phyloP scores from a whole-genome alignment of 2,329 filamentous ascomycete species.

The Pyrenophora seminiperda region DNA sequence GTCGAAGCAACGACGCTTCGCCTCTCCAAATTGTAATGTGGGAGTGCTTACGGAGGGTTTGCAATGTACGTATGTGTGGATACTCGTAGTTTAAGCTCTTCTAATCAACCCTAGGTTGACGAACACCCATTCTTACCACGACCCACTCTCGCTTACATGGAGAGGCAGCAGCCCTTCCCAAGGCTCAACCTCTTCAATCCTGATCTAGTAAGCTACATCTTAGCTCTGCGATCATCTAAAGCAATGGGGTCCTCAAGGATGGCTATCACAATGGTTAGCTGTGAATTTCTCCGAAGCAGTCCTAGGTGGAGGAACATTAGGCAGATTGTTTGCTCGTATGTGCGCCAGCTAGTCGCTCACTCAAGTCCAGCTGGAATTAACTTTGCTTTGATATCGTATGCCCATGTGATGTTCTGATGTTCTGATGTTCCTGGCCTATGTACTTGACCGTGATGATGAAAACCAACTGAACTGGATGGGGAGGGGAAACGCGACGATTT shows the following conservation, averaged over 20 bases:
- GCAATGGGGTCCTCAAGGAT: conserved; percentile 24
- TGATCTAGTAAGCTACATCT: conserved; percentile 25
- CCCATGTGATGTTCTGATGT: neutral
- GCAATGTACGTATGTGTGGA: conserved; percentile 33
- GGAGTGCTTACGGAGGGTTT: conserved; percentile 45
- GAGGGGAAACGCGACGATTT: neutral
- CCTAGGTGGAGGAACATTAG: conserved; percentile 29
- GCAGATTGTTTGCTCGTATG: conserved; percentile 30
- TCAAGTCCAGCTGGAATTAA: conserved; percentile 34
- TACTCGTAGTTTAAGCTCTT: neutral
- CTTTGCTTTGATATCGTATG: neutral
- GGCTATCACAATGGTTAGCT: conserved; percentile 36
- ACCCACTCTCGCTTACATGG: conserved; percentile 44
- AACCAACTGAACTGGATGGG: neutral
- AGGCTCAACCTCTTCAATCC: conserved; percentile 19
- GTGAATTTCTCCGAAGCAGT: conserved; percentile 31
- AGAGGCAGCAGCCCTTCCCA: conserved; percentile 38
- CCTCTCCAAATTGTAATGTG: conserved; percentile 50
- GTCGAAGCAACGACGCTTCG: conserved; percentile 41
- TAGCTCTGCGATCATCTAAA: conserved; percentile 19
- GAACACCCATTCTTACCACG: conserved; percentile 46
- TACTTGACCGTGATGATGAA: neutral
- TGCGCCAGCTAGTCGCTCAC: conserved; percentile 38
- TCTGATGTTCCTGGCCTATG: neutral
- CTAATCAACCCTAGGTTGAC: conserved; percentile 35